These are phyloP conservation scores for Hygrophorus russula DNA, from an alignment of 768 basidiomycete species.

Conservation along the genomic window DNA sequence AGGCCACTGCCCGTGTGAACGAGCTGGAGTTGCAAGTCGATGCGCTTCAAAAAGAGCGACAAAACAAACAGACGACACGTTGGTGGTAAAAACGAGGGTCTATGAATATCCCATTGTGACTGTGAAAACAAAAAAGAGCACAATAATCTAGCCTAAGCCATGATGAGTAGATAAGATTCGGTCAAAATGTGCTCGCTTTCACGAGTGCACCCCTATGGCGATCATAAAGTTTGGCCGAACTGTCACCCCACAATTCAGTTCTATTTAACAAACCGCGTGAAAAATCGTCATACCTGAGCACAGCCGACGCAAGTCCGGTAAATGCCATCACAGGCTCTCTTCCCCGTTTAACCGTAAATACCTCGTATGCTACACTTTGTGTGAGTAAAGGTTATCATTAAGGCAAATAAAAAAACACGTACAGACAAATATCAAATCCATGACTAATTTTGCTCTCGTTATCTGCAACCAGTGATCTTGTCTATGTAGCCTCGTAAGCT, in stretches of 20 bases:
- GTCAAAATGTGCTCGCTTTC: constrained; percentile 21
- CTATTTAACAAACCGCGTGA: not conserved
- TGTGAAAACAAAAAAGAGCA: constrained; percentile 7
- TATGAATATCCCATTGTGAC: not conserved
- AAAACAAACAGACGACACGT: constrained; percentile 3
- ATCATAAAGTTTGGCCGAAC: constrained; percentile 67
- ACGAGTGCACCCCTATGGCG: constrained; percentile 52
- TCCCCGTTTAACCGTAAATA: constrained; percentile 60
- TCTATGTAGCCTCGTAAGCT: constrained; percentile 52
- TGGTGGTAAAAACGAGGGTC: constrained; percentile 1
- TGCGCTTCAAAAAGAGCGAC: constrained; percentile 22
- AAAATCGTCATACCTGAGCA: constrained; percentile 48
- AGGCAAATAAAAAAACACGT: constrained; percentile 13
- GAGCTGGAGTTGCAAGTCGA: constrained; percentile 52
- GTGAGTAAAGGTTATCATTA: constrained; percentile 4
- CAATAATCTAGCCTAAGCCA: not conserved
- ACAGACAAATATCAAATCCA: constrained; percentile 90
- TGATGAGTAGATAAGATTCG: constrained; percentile 7
- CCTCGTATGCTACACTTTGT: constrained; percentile 50
- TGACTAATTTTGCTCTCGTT: constrained; percentile 57
- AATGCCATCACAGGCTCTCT: constrained; percentile 51
- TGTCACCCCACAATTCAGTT: constrained; percentile 15
- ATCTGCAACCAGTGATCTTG: constrained; percentile 72
- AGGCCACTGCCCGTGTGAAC: constrained; percentile 41
- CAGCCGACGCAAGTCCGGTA: constrained; percentile 56